Conservation (phyloP, 768 basidiomycete species). For the Kondoa subrosea region DNA sequence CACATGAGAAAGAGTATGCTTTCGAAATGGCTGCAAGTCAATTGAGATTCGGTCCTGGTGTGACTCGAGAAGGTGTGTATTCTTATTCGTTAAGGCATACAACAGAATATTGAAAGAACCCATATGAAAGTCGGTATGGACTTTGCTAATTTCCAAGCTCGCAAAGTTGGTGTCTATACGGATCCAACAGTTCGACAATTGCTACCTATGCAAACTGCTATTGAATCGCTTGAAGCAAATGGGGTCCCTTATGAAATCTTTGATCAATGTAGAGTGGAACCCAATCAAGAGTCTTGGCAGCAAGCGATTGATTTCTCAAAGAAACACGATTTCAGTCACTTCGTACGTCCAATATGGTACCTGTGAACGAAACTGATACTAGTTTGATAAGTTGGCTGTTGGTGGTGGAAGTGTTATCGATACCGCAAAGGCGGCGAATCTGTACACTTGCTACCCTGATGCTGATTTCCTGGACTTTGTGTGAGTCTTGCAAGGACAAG, state of each 20-base stretch:
- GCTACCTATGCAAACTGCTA: conserved; percentile 62
- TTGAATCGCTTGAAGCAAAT: conserved; percentile 64
- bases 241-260: conserved; percentile 63
- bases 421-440: conserved; percentile 84
- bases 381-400: conserved; percentile 39
- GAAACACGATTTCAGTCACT: conserved; percentile 76
- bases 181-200: conserved; percentile 70
- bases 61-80: conserved; percentile 42
- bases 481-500: neutral
- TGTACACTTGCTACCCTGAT: conserved; percentile 85
- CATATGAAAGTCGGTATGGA: conserved; percentile 60
- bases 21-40: conserved; percentile 76
- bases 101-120: neutral
- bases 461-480: conserved; percentile 81
- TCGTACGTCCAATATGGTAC: conserved; percentile 33
- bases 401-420: conserved; percentile 93
- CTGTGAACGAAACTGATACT: neutral
- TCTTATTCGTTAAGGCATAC: neutral
- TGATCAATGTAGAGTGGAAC: conserved; percentile 67
- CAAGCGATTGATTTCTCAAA: conserved; percentile 78
- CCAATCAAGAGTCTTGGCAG: conserved; percentile 69
- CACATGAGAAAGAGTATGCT: conserved; percentile 66
- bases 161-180: conserved; percentile 83
- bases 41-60: conserved; percentile 74
- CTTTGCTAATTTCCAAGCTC: conserved; percentile 78